Percentiles rank a stretch among this genome's conserved stretches.
phyloP scores from a whole-genome alignment of 148 eudicot species.

The Rhododendron vialii region DNA sequence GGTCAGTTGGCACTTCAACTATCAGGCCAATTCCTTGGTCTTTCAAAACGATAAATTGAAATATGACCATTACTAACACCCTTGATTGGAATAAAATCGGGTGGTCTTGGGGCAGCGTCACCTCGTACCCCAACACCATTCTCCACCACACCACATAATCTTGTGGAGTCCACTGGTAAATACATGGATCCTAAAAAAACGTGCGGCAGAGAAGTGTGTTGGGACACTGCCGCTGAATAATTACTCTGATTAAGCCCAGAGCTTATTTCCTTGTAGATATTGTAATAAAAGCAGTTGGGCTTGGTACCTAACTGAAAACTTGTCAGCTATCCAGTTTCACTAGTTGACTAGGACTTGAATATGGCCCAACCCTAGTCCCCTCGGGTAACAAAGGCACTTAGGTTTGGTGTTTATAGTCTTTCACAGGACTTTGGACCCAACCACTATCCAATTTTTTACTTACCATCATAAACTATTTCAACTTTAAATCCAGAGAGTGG shows the following conservation, averaged over 20 bases:
- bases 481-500: no score
- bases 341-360: not conserved
- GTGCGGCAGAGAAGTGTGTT: not conserved
- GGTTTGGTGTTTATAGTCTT: not conserved
- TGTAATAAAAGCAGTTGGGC: not conserved
- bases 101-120: no score
- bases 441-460: not conserved
- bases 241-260: not conserved
- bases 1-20: not conserved
- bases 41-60: not conserved
- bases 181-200: not conserved
- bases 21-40: not conserved
- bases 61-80: no score
- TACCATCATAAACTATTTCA: no score
- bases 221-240: not conserved
- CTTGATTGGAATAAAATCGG: no score
- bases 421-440: not conserved
- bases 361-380: not conserved
- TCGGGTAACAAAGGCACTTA: not conserved
- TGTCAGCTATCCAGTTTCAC: not conserved
- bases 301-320: not conserved
- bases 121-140: no score
- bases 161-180: not conserved
- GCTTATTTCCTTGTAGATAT: not conserved
- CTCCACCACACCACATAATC: not conserved